Conservation (phyloP, 257 asterid species). For the Verbascum thapsus region DNA sequence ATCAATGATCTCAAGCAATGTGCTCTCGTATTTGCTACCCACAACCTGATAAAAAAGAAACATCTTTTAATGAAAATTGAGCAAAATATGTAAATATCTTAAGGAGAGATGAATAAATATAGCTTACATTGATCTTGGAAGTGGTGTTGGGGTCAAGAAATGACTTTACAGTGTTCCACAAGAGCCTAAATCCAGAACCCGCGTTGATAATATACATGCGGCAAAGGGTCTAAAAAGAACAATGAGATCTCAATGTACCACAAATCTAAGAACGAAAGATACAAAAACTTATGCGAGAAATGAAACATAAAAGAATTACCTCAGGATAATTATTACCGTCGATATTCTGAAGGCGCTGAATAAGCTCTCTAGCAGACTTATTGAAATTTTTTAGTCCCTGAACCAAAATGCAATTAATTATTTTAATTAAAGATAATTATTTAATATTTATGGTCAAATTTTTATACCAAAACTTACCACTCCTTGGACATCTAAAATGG, state of each 20-base stretch:
- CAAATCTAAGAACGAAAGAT: not conserved
- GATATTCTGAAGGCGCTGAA: constrained; percentile 82
- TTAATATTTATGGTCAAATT: no score
- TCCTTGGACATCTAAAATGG: constrained; percentile 97
- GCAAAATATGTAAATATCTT: not conserved
- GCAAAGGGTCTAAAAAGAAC: constrained; percentile 58
- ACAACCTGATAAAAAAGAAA: constrained; percentile 56
- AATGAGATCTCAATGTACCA: not conserved
- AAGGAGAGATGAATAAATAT: constrained; percentile 4
- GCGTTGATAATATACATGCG: constrained; percentile 98
- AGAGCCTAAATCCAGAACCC: constrained; percentile 94
- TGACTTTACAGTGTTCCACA: constrained; percentile 95
- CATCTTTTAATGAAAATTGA: not conserved
- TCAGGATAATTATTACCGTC: constrained; percentile 98
- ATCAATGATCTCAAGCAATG: constrained; percentile 87
- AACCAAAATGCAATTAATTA: constrained; percentile 4
- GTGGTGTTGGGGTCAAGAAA: constrained; percentile 99
- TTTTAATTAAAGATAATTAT: not conserved
- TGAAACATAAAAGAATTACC: constrained; percentile 37
- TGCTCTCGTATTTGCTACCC: constrained; percentile 89
- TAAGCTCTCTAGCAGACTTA: constrained; percentile 85
- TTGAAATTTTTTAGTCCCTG: constrained; percentile 91
- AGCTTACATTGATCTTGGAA: constrained; percentile 79
- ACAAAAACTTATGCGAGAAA: not conserved
- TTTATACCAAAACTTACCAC: constrained; percentile 52